Evolutionary conservation across 1,284 basidiomycete species (phyloP).

Genomic region (Leccinum huronense): DNA sequence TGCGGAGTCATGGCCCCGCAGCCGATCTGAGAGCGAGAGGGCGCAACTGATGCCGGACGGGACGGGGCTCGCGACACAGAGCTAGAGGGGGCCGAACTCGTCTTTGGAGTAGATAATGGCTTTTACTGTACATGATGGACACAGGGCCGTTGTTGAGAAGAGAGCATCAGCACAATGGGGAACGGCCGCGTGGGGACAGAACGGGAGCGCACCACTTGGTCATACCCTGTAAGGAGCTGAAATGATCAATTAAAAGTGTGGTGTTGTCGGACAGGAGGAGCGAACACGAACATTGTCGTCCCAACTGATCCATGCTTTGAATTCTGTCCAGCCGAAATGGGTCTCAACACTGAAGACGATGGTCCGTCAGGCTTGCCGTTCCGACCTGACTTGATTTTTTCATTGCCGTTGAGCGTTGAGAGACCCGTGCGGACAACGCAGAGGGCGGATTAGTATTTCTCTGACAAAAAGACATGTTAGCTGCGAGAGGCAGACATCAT

Average conservation of each 20-base stretch:
- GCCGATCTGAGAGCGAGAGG: conserved; percentile 31
- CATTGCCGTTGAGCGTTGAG: conserved; percentile 65
- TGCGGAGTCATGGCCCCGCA: conserved; percentile 33
- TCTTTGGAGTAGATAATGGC: conserved; percentile 57
- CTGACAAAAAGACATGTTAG: conserved; percentile 34
- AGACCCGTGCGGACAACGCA: conserved; percentile 74
- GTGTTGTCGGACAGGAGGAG: conserved; percentile 3
- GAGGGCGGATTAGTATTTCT: conserved; percentile 64
- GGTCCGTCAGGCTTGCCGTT: conserved; percentile 70
- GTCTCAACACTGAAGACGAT: conserved; percentile 80
- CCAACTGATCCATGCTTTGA: conserved; percentile 78
- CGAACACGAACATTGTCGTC: conserved; percentile 58
- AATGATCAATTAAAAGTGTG: conserved; percentile 9
- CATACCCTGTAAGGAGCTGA: conserved; percentile 43
- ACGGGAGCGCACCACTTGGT: conserved; percentile 61
- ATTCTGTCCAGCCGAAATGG: conserved; percentile 76
- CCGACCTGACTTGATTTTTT: conserved; percentile 60
- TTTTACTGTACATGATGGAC: conserved; percentile 75
- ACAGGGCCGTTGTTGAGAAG: conserved; percentile 58
- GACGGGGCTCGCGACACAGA: conserved; percentile 31
- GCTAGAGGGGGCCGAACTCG: conserved; percentile 38
- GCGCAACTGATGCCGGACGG: conserved; percentile 30
- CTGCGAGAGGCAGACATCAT: not conserved
- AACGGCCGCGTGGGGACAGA: not conserved
- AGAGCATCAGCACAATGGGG: conserved; percentile 8